These are phyloP conservation scores for Hypoxylon cercidicola DNA, from an alignment of 495 filamentous ascomycete species.

Conservation along the genomic window DNA sequence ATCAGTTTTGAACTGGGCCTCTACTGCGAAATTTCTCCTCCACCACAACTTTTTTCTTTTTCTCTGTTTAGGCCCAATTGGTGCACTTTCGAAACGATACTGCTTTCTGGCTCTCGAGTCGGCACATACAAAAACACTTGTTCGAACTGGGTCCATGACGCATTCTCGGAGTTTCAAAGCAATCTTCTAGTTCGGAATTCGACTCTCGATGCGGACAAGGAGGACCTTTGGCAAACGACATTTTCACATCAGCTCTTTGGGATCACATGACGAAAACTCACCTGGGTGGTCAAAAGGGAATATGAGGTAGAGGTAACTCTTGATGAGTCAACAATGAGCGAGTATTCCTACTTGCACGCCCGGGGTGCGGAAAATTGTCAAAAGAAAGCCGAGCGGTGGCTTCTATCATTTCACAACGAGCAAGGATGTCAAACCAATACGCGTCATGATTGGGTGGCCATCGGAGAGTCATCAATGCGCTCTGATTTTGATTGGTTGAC, in stretches of 20 bases:
- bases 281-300: conserved; percentile 23
- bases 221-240: conserved; percentile 33
- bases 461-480: conserved; percentile 42
- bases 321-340: conserved; percentile 43
- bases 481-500: conserved; percentile 44
- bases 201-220: conserved; percentile 19
- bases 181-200: neutral
- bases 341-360: conserved; percentile 14
- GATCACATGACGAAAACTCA: conserved; percentile 36
- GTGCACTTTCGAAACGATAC: conserved; percentile 20
- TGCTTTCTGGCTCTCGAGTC: neutral
- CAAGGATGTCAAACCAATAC: conserved; percentile 36
- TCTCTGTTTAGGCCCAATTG: conserved; percentile 4
- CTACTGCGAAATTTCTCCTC: conserved; percentile 19
- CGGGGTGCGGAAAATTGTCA: conserved; percentile 7
- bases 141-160: conserved; percentile 7
- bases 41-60: conserved; percentile 27
- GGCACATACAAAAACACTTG: neutral
- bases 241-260: conserved; percentile 32
- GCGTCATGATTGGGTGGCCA: conserved; percentile 47
- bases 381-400: conserved; percentile 33
- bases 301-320: neutral
- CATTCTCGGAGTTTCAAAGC: neutral
- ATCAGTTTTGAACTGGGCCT: conserved; percentile 19
- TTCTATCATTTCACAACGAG: conserved; percentile 45